Evolutionary conservation across 768 basidiomycete species (phyloP).

Genomic region (Basidioascus undulatus): DNA sequence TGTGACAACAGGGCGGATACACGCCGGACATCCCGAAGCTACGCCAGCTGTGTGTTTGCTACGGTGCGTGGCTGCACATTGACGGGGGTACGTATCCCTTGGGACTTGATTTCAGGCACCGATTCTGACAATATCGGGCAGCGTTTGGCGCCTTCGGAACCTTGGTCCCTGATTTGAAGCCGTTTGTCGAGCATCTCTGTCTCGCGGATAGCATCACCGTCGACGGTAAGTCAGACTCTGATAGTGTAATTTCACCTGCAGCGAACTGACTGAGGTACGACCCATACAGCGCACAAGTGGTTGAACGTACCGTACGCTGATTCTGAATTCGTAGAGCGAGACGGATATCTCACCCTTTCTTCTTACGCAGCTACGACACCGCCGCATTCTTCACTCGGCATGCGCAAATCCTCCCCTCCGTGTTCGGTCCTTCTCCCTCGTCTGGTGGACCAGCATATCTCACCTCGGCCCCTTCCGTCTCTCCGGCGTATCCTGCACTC

Average conservation of each 20-base stretch:
- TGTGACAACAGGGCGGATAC: conserved; percentile 19
- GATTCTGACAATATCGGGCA: conserved; percentile 4
- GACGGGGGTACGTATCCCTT: conserved; percentile 19
- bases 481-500: conserved; percentile 4
- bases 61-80: conserved; percentile 23
- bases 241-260: background rate
- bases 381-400: background rate
- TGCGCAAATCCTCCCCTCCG: no score
- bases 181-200: conserved; percentile 16
- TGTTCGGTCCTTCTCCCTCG: no score
- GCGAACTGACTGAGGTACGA: background rate
- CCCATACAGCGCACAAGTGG: conserved; percentile 18
- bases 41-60: conserved; percentile 18
- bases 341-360: conserved; percentile 10
- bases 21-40: conserved; percentile 16
- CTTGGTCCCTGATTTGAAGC: conserved; percentile 17
- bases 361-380: background rate
- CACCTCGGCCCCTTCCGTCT: conserved; percentile 5
- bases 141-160: conserved; percentile 24
- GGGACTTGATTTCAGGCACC: background rate
- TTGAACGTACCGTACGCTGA: conserved; percentile 20
- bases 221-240: conserved; percentile 18
- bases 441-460: conserved; percentile 22
- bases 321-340: background rate
- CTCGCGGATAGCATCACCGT: conserved; percentile 22